Base-by-base conservation (phyloP, 495 filamentous ascomycete species). In the Chaetomidium leptoderma region DNA sequence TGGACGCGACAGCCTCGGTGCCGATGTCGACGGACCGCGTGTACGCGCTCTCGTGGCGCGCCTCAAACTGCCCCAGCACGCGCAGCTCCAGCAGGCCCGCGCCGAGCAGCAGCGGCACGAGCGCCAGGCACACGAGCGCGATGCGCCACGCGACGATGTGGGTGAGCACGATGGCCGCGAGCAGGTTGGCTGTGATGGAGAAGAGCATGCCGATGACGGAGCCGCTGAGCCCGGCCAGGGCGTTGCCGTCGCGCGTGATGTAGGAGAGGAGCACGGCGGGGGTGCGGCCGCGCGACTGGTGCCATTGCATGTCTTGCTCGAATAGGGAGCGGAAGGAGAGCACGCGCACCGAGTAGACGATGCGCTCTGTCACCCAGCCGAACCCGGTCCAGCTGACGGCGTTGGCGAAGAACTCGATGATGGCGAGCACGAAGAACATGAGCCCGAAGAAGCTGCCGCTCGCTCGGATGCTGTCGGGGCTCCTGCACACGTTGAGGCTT, bases 351-450 rank as follows among this genome's bases (percentile, higher is more conserved):
- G 90, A 83, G 65, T 87, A 86, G 50, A 96, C 81, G 32, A 97
- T 79, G 40, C 82, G 83, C 40, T 53, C 92, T 76, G 73, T 91
- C 69, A 88, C 89, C 62, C 83, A 85, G 4, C 88, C 91, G 57
- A 96, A 92, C 2, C 61, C 59, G 0, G 87, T 59, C 52, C 89
- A 91, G 60, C 90, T 85, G 43, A 66, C 69, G 35, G 79, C 75
- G 63, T 87, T 86, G 17, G 83, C 83, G 47, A 91, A 65, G 55
- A 95, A 81, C 63, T 88, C 83, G 33, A 83, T 79, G 47, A 95
- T 70, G 11, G 88, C 92, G 24, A 96, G 81, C 76, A 96, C 88
- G 23, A 97, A 81, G 70, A 92, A 96, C 90, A 97, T 95, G 47
- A 83, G 67, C 26, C 83, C 84, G 87, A 91, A 97, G 70, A 96